These are phyloP conservation scores for Alternaria conjuncta DNA, from an alignment of 2,329 filamentous ascomycete species.

Conservation along the genomic window DNA sequence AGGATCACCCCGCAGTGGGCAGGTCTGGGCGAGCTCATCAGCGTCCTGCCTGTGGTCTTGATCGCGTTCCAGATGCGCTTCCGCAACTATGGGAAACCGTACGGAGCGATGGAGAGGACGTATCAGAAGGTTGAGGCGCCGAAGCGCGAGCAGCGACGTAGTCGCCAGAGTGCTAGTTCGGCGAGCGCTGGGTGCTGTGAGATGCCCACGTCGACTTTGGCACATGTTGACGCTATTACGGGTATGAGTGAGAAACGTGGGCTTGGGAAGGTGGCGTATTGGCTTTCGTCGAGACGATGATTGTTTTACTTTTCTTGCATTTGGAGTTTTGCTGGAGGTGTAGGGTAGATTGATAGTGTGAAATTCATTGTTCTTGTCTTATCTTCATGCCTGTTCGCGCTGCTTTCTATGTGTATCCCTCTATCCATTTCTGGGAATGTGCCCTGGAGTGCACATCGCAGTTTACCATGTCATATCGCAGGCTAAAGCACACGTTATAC, in stretches of 20 bases:
- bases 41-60: constrained; percentile 72
- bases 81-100: constrained; percentile 31
- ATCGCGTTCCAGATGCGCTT: constrained; percentile 60
- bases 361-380: not conserved
- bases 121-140: constrained; percentile 10
- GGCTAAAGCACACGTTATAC: not conserved
- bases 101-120: constrained; percentile 24
- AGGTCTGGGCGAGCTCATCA: constrained; percentile 75
- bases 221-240: constrained; percentile 6
- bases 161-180: not conserved
- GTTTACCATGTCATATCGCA: not conserved
- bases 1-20: constrained; percentile 69
- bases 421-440: not conserved
- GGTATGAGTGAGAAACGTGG: not conserved
- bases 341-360: not conserved
- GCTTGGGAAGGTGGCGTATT: not conserved
- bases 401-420: not conserved
- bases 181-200: constrained; percentile 4
- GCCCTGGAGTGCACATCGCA: not conserved
- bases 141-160: constrained; percentile 2
- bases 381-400: not conserved
- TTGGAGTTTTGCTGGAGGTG: not conserved
- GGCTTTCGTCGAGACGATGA: not conserved
- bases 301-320: not conserved
- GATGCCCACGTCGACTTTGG: constrained; percentile 3